phyloP scores from a whole-genome alignment of 1,284 basidiomycete species.

The Cerioporus squamosus region DNA sequence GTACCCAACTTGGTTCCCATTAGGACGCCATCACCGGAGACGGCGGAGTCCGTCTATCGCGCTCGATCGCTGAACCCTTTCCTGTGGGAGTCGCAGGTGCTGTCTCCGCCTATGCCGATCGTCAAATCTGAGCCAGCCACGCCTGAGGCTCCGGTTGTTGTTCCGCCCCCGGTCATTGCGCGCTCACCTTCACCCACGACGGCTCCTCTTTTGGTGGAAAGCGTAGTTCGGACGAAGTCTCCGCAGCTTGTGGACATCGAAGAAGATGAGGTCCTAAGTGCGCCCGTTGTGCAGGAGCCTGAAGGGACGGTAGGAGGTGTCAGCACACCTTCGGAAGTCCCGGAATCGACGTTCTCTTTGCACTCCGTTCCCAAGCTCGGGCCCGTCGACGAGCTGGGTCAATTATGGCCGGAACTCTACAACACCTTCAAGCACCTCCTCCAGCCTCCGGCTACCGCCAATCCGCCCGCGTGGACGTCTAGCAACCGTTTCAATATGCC shows the following conservation, averaged over 20 bases:
- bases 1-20: neutral
- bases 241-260: too few relatives aligned
- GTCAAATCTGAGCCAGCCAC: too few relatives aligned
- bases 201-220: neutral
- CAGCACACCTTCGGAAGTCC: neutral
- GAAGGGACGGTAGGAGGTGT: too few relatives aligned
- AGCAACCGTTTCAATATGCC: slow-evolving; percentile 23
- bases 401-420: slow-evolving; percentile 37
- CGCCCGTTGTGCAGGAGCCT: too few relatives aligned
- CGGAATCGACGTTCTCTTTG: slow-evolving; percentile 12
- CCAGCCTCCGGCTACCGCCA: slow-evolving; percentile 24
- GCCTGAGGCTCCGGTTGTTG: neutral
- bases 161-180: neutral
- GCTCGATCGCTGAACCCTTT: neutral
- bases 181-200: neutral
- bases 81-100: neutral
- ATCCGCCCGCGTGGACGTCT: neutral
- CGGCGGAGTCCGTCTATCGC: neutral
- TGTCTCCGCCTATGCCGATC: neutral
- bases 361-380: slow-evolving; percentile 30
- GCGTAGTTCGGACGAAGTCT: neutral
- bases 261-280: too few relatives aligned
- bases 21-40: neutral
- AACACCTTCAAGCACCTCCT: slow-evolving; percentile 35
- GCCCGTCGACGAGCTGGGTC: slow-evolving; percentile 26